Base-by-base conservation (phyloP, 768 basidiomycete species). In the Tricholoma flavovirens region DNA sequence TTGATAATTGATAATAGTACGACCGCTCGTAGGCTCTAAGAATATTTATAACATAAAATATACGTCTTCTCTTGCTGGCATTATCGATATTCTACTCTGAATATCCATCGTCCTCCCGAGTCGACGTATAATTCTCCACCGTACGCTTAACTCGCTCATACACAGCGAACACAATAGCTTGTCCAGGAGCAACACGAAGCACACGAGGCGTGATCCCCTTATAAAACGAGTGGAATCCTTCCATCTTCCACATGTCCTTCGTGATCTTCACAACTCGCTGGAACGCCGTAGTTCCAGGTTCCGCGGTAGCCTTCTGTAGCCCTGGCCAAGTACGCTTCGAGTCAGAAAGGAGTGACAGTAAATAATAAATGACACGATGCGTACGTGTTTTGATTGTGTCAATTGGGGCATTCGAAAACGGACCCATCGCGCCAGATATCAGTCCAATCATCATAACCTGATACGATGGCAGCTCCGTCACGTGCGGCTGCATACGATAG, bases 161-260 rank as follows among this genome's bases (percentile, higher is more conserved):
- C 24, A 99, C 96, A 11, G 96, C 92, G 66, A 98, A 98, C 33
- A 98, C 96, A 61, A 98, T 90, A 2, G 95, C 95, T 69, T 93
- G 92, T 1, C 96, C 97, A 7, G 97, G 97, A 2, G 97, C 97
- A 45, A 99, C 97, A 53, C 97, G 84, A 64, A 97, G 76, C 33
- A 99, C 94, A 19, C 97, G 82, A 33, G 97, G 97, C 0, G 95
- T 98, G 68, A 99, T 98, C 17, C 97, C 97, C 76, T 97, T 98
- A 77, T 98, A 98, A 73, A 99, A 98, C 53, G 95, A 93, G 43
- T 72, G 72, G 14, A 88, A 75, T 5, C 97, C 97, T 72, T 99
- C 97, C 61, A 82, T 78, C 58, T 77, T 82, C 88, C 93, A 98
- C 93, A 98, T 97, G 48, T 93, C 93, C n/a, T 74, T 72, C 29